Evolutionary conservation across 371 early-diverging fungal species (phyloP), one percentile per base, ranked within the genome.

Genomic region (Lichtheimia hyalospora): DNA sequence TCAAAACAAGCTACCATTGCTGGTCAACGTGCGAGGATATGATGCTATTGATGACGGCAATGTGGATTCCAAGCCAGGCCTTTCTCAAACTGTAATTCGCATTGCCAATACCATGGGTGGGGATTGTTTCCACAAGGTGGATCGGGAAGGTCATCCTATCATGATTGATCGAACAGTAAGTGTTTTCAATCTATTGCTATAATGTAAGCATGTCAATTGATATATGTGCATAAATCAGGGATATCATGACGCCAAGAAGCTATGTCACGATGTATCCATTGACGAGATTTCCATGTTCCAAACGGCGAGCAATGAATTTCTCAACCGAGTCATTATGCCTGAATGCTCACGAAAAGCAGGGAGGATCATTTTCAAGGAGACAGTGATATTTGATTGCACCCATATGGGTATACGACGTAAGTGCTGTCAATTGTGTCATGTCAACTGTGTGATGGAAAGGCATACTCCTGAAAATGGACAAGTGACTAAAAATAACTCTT

Each of bases 51-150:
- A 86, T 16, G 93, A 92, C 60, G 69, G 79, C 24, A 89, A 92
- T 64, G 70, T 88, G 42, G 75, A 71, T 41, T 71, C 80, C 2
- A 66, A 79, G 5, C 87, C 87, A 16, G 81, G 77, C 34, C 67
- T 88, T n/a, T 85, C 86, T 13, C 87, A 87, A 20, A 76, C 79
- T 51, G 81, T 83, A 20, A 69, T 86, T 43, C 74, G 83, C 25
- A 78, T 88, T 48, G 71, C 70, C 49, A 79, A 70, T 52, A 84
- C 76, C 63, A 81, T 88, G 66, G 93, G 92, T 5, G 93, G 93
- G 25, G 84, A 88, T 54, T 84, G 86, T 72, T 87, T 87, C 54
- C 94, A 93, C 77, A 92, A 92, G 64, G 77, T 82, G 60, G 94
- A 93, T 73, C 87, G 86, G 60, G 83, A 84, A 25, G 94, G 92